Conservation (phyloP, 2,329 filamentous ascomycete species). For the Cercospora janseana region DNA sequence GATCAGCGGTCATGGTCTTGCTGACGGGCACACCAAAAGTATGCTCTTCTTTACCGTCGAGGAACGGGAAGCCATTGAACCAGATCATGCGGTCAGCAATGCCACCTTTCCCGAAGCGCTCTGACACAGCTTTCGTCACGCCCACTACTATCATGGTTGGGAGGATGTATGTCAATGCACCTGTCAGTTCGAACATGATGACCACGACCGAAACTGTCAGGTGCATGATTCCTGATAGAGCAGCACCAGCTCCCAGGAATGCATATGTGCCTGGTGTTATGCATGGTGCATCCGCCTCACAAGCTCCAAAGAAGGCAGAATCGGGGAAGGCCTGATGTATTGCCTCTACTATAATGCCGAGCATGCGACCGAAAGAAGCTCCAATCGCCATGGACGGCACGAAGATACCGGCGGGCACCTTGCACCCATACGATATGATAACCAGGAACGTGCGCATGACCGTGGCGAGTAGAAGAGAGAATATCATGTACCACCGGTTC, state of each 20-base stretch:
- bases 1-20: conserved; percentile 71
- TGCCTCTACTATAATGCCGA: conserved; percentile 92
- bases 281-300: conserved; percentile 86
- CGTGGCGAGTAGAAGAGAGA: conserved; percentile 76
- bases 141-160: conserved; percentile 99
- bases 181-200: conserved; percentile 98
- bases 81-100: conserved; percentile 99
- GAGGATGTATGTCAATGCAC: conserved; percentile 93
- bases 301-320: conserved; percentile 82
- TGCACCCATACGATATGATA: conserved; percentile 95
- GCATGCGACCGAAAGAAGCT: conserved; percentile 84
- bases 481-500: conserved; percentile 73
- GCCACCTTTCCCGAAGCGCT: conserved; percentile 89
- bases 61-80: conserved; percentile 95
- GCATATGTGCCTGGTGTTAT: conserved; percentile 98
- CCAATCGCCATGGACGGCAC: conserved; percentile 98
- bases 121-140: conserved; percentile 88
- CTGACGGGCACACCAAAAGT: conserved; percentile 94
- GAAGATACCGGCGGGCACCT: conserved; percentile 96
- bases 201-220: conserved; percentile 95
- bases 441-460: conserved; percentile 78
- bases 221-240: conserved; percentile 95
- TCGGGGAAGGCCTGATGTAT: conserved; percentile 80
- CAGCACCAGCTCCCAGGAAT: conserved; percentile 87
- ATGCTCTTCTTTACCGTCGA: conserved; percentile 97